These are phyloP conservation scores for Tephrocybe sp. DNA, from an alignment of 768 basidiomycete genomes.

Conservation along the genomic window DNA sequence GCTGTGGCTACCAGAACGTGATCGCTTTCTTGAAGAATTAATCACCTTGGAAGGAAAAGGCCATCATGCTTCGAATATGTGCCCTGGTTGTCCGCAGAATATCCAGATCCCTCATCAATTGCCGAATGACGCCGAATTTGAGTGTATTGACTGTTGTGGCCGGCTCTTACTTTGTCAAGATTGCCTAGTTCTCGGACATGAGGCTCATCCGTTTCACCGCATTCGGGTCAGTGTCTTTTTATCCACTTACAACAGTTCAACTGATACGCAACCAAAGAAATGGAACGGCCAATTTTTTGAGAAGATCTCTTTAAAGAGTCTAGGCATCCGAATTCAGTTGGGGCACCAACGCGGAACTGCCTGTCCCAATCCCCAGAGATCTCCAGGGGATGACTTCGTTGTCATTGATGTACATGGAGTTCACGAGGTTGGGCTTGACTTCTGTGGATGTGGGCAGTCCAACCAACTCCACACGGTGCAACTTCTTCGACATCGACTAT, in stretches of 20 bases:
- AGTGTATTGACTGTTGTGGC: conserved; percentile 4
- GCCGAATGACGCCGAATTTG: neutral
- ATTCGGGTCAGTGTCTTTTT: neutral
- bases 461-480: neutral
- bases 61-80: neutral
- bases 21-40: conserved; percentile 3
- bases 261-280: neutral
- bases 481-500: neutral
- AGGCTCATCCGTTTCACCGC: conserved; percentile 1
- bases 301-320: neutral
- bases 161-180: neutral
- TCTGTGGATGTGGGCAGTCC: conserved; percentile 26
- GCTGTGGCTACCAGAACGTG: conserved; percentile 3
- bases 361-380: conserved; percentile 12
- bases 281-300: conserved; percentile 10
- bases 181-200: conserved; percentile 4
- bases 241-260: neutral
- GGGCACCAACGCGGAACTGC: conserved; percentile 18
- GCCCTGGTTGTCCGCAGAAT: neutral
- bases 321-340: conserved; percentile 22
- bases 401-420: conserved; percentile 29
- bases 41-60: conserved; percentile 5
- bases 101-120: neutral
- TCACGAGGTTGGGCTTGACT: conserved; percentile 27
- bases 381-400: conserved; percentile 22